phyloP scores from a whole-genome alignment of 2,329 filamentous ascomycete genomes.

The Alternaria longipes region DNA sequence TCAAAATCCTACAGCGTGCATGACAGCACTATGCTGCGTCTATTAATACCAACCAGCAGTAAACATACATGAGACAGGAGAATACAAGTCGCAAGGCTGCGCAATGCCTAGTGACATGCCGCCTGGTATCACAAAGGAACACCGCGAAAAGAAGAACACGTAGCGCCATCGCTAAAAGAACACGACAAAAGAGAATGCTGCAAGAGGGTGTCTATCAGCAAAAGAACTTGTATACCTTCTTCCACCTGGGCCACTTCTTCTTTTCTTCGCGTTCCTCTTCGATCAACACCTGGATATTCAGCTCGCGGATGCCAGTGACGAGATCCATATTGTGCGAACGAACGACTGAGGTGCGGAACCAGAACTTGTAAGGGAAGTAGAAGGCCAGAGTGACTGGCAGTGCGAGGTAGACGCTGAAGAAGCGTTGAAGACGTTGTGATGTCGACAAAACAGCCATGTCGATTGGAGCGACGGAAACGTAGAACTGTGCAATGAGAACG shows the following conservation, averaged over 20 bases:
- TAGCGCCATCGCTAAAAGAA: slow-evolving; percentile 24
- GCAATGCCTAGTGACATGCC: slow-evolving; percentile 37
- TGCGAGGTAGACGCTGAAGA: slow-evolving; percentile 78
- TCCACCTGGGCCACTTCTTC: slow-evolving; percentile 61
- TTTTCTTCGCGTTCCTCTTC: slow-evolving; percentile 82
- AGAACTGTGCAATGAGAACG: slow-evolving; percentile 85
- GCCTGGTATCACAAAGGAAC: slow-evolving; percentile 44
- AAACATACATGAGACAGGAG: slow-evolving; percentile 18
- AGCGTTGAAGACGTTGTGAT: slow-evolving; percentile 65
- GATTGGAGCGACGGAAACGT: slow-evolving; percentile 82
- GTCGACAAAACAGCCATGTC: slow-evolving; percentile 60
- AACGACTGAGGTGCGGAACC: slow-evolving; percentile 73
- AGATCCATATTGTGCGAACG: slow-evolving; percentile 81
- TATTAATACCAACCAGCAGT: slow-evolving; percentile 7
- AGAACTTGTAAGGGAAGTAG: slow-evolving; percentile 80
- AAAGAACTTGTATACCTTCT: slow-evolving; percentile 60
- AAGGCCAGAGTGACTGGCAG: slow-evolving; percentile 73
- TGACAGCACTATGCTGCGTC: not conserved
- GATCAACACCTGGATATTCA: slow-evolving; percentile 81
- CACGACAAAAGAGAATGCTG: not conserved
- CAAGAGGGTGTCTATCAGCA: slow-evolving; percentile 43
- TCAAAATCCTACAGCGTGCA: not conserved
- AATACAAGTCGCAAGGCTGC: slow-evolving; percentile 34
- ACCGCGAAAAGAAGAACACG: slow-evolving; percentile 24
- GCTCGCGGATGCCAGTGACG: slow-evolving; percentile 82